Percentiles rank a stretch among this genome's conserved stretches.
Evolutionary conservation across 2,329 filamentous ascomycete genomes (phyloP).

Genomic region (Venturia pyrina): DNA sequence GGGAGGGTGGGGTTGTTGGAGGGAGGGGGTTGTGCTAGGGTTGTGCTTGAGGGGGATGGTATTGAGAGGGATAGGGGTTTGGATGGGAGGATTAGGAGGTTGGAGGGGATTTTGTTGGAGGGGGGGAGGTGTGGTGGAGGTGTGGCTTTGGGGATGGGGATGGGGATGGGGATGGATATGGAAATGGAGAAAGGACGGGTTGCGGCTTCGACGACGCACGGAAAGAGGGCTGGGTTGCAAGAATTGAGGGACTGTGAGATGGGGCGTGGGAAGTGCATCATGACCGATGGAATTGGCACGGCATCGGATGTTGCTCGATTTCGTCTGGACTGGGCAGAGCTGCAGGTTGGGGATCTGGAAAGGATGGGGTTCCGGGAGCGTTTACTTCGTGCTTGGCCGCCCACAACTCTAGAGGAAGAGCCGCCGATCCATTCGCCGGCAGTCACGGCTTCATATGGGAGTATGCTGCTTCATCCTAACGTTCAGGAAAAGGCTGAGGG

Average conservation of each 20-base stretch:
- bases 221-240: no score
- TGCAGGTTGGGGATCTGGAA: neutral
- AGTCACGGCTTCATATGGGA: neutral
- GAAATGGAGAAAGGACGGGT: no score
- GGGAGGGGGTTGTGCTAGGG: neutral
- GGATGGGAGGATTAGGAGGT: neutral
- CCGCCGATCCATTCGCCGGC: neutral
- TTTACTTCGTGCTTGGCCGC: neutral
- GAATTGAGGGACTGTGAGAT: no score
- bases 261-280: no score
- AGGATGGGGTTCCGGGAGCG: neutral
- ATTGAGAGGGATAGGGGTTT: neutral
- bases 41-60: neutral
- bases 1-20: neutral
- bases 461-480: neutral
- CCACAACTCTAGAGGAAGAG: neutral
- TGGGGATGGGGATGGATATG: no score
- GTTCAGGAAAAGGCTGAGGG: neutral
- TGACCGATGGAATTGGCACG: no score
- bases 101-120: neutral
- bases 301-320: no score
- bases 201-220: no score
- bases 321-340: neutral
- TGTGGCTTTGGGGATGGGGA: no score
- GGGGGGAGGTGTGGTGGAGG: neutral